Conservation (phyloP, 306 rosid genomes). For the Acacia crassicarpa region DNA sequence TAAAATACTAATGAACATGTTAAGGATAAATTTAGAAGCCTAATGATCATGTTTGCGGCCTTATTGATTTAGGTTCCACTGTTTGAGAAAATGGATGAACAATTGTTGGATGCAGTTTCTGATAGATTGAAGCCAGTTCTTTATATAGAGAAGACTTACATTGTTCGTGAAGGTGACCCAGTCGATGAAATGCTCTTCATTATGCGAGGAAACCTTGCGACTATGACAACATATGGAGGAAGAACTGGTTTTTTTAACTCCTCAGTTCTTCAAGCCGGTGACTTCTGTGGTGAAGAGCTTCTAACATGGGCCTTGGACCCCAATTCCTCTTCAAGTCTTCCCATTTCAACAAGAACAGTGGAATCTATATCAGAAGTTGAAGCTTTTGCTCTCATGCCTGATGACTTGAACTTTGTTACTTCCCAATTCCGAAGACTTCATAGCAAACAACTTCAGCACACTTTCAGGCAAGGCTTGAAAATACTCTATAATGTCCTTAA, state of each 20-base stretch:
- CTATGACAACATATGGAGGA: conserved; percentile 94
- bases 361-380: conserved; percentile 71
- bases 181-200: conserved; percentile 96
- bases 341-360: conserved; percentile 82
- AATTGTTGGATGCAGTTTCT: conserved; percentile 91
- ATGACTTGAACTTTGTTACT: conserved; percentile 69
- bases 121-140: conserved; percentile 88
- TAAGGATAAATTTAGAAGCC: neutral
- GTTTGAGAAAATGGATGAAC: conserved; percentile 92
- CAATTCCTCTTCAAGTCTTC: conserved; percentile 87
- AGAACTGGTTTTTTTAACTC: conserved; percentile 94
- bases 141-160: conserved; percentile 76
- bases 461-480: conserved; percentile 63
- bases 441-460: conserved; percentile 59
- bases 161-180: conserved; percentile 95
- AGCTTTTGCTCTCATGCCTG: conserved; percentile 77
- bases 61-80: conserved; percentile 66
- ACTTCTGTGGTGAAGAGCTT: conserved; percentile 98
- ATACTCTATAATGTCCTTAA: neutral
- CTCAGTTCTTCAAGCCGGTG: conserved; percentile 69
- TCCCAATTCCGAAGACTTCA: conserved; percentile 71
- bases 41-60: neutral
- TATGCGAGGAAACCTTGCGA: conserved; percentile 95
- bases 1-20: neutral
- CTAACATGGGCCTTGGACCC: conserved; percentile 98